Evolutionary conservation across 306 rosid species (phyloP).

Genomic region (Phaseolus lunatus): DNA sequence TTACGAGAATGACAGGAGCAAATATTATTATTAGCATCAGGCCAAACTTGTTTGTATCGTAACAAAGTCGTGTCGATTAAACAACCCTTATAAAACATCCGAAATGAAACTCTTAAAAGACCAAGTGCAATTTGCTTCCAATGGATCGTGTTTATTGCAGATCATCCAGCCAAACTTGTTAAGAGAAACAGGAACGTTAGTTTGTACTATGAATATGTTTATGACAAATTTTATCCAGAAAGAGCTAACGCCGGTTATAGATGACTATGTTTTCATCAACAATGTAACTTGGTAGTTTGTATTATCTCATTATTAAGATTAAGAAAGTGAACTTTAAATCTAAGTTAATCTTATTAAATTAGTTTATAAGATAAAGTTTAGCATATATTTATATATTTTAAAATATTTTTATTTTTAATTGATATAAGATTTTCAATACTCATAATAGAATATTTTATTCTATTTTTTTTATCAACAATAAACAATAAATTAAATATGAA

Average conservation of each 20-base stretch:
- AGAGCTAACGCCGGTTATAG: not conserved
- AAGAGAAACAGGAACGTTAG: not conserved
- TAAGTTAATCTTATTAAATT: too few relatives aligned
- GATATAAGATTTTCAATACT: too few relatives aligned
- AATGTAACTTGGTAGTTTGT: too few relatives aligned
- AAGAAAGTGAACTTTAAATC: too few relatives aligned
- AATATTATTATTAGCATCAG: not conserved
- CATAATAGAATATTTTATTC: too few relatives aligned
- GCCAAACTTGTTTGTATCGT: not conserved
- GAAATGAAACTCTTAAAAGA: not conserved
- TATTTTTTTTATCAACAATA: too few relatives aligned
- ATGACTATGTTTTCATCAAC: too few relatives aligned
- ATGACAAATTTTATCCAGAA: not conserved
- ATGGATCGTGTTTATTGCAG: not conserved
- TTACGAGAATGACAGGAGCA: not conserved
- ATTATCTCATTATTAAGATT: too few relatives aligned
- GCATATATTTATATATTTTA: too few relatives aligned
- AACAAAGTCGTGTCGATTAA: not conserved
- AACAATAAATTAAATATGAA: too few relatives aligned
- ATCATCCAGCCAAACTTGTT: not conserved
- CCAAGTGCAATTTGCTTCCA: not conserved
- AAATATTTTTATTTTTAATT: too few relatives aligned
- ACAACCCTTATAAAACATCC: not conserved
- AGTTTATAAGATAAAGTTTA: too few relatives aligned
- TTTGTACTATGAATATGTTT: not conserved